Base-by-base conservation (phyloP, 2,329 filamentous ascomycete genomes). In the Phaeosphaeria sp. region DNA sequence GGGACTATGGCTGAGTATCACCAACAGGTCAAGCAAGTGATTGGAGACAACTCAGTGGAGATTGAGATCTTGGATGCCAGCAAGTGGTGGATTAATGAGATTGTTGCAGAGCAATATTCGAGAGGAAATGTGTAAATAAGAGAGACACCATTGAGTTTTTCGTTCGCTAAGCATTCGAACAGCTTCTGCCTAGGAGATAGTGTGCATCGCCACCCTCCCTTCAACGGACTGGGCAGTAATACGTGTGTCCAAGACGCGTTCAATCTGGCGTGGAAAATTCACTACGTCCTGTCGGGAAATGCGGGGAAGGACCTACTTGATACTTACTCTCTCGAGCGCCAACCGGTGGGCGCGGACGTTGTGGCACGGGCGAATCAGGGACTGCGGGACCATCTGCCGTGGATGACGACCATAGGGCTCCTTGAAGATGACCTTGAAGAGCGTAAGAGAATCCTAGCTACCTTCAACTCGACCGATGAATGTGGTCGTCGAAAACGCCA, bases 311-410 rank as follows among this genome's bases (percentile, higher is more conserved):
- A 22, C 1, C 60, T 78, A 1, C 67, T 78, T 10, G 51, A 64
- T 6, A 63, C 65, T 2, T 74, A 61, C 62, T 64, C 59, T 22
- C 20, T 44, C 23, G 75, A 78, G 50, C 71, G 75, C 20, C 68
- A 77, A 55, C 75, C 73, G 10, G 72, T 77, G 17, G 53, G 53
- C 46, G 39, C 21, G 1, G 23, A 15, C 2, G 75, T 87, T 43
- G 79, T 87, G 49, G 79, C 78, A 4, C 80, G 86, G 2, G 85
- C 86, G 9, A 89, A 59, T 36, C 79, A 87, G 62, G 82, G 82
- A 4, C 77, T 87, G 36, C 78, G 82, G 6, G 83, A 86, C 48
- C 85, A 88, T 63, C 56, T n/a, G n/a, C n/a, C n/a, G n/a, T n/a
- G n/a, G n/a, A n/a, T n/a, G n/a, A n/a, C n/a, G n/a, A n/a, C n/a